phyloP scores from a whole-genome alignment of 129 eudicot genomes.

The Tagetes erecta region DNA sequence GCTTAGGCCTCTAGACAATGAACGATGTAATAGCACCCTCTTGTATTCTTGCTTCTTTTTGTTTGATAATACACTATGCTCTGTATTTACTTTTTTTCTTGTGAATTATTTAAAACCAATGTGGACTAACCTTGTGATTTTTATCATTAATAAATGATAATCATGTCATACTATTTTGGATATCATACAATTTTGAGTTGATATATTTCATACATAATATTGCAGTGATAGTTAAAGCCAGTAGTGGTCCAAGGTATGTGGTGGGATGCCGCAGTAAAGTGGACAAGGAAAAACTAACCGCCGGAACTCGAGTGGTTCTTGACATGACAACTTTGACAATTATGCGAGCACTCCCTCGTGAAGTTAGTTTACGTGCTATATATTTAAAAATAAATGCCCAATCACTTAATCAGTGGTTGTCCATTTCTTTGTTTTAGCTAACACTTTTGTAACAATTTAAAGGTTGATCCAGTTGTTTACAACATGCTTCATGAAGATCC shows the following conservation, averaged over 20 bases:
- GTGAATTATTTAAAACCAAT: neutral
- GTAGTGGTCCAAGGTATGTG: conserved; percentile 97
- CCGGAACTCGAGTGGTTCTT: conserved; percentile 97
- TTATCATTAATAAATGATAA: neutral
- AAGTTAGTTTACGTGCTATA: conserved; percentile 46
- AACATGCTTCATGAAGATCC: conserved; percentile 99
- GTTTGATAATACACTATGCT: neutral
- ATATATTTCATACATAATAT: conserved; percentile 23
- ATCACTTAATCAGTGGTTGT: neutral
- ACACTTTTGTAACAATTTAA: conserved; percentile 1
- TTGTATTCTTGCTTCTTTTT: neutral
- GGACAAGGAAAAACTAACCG: conserved; percentile 89
- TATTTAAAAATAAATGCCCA: neutral
- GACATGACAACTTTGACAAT: conserved; percentile 97
- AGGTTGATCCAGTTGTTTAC: conserved; percentile 99
- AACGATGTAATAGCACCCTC: conserved; percentile 61
- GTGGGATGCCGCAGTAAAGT: conserved; percentile 99
- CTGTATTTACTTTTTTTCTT: neutral
- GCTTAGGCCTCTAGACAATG: conserved; percentile 89
- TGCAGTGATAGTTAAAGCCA: conserved; percentile 96
- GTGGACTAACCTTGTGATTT: neutral
- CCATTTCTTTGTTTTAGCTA: conserved; percentile 17
- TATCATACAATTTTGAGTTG: neutral
- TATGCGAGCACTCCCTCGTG: conserved; percentile 99
- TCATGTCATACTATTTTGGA: neutral